Percentiles rank a stretch among this genome's conserved stretches.
Conservation (phyloP, 495 filamentous ascomycete genomes). For the Penicillium fimorum region DNA sequence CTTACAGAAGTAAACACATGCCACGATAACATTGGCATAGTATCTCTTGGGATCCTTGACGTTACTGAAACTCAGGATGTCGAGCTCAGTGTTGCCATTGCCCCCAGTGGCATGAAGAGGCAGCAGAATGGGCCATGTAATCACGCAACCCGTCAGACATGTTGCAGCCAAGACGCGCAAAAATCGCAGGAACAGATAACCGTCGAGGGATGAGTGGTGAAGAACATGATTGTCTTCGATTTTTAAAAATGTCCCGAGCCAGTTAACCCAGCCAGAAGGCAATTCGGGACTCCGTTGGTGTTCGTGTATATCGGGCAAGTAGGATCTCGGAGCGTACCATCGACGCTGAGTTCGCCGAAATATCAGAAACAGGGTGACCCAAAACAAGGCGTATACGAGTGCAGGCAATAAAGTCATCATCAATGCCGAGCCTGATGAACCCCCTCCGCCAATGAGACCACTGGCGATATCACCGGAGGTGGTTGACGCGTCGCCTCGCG, state of each 20-base stretch:
- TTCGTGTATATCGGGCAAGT: conserved; percentile 67
- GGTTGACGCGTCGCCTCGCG: conserved; percentile 42
- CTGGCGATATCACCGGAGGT: conserved; percentile 36
- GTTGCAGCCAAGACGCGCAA: conserved; percentile 67
- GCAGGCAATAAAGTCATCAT: conserved; percentile 72
- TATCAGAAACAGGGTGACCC: conserved; percentile 69
- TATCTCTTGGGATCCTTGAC: conserved; percentile 50
- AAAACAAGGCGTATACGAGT: conserved; percentile 61
- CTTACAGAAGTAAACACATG: conserved; percentile 57
- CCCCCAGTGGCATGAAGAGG: conserved; percentile 75
- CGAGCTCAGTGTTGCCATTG: conserved; percentile 56
- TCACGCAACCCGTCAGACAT: conserved; percentile 68
- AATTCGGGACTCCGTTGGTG: conserved; percentile 45
- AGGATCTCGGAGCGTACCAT: conserved; percentile 80
- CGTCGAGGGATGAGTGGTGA: conserved; percentile 69
- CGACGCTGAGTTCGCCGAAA: conserved; percentile 68
- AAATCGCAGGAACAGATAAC: conserved; percentile 80
- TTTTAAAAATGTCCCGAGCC: conserved; percentile 60
- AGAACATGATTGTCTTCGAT: conserved; percentile 61
- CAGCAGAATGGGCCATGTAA: conserved; percentile 80
- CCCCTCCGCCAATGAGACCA: conserved; percentile 29
- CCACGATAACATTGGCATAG: conserved; percentile 61
- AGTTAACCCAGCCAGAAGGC: conserved; percentile 54
- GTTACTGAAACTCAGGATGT: conserved; percentile 67
- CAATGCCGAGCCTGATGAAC: conserved; percentile 53